phyloP scores from a whole-genome alignment of 805 yeast genomes.

The Lipomyces sp. region DNA sequence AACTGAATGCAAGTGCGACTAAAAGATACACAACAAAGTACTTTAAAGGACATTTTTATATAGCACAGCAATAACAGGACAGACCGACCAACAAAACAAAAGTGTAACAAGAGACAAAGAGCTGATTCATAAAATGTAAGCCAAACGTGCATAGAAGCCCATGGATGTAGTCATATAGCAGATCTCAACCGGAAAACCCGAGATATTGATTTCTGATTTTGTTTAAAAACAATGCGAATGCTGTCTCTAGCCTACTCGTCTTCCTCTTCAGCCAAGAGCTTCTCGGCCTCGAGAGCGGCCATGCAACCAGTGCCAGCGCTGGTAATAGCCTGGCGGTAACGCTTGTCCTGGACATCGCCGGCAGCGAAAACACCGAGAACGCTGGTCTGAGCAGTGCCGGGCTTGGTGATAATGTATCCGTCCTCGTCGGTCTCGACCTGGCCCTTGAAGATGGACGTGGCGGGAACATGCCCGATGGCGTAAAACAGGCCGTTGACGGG shows the following conservation, averaged over 20 bases:
- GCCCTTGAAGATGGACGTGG: constrained; percentile 70
- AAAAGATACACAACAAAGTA: too few species aligned
- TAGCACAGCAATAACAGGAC: too few species aligned
- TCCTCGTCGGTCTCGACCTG: constrained; percentile 81
- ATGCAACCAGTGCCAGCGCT: constrained; percentile 99
- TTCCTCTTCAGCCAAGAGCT: constrained; percentile 60
- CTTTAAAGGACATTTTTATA: too few species aligned
- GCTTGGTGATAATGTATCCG: constrained; percentile 84
- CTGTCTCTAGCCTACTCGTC: constrained; percentile 28
- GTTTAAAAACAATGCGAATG: not conserved
- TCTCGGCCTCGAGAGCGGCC: constrained; percentile 97
- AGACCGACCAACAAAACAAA: too few species aligned
- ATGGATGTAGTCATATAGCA: too few species aligned
- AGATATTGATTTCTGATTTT: not conserved
- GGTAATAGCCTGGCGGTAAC: constrained; percentile 97
- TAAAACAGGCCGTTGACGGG: constrained; percentile 90
- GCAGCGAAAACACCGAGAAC: constrained; percentile 94
- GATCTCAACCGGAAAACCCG: too few species aligned
- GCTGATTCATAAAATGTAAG: too few species aligned
- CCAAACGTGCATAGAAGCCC: too few species aligned
- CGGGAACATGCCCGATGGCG: constrained; percentile 97
- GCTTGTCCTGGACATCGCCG: constrained; percentile 97
- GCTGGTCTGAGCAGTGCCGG: constrained; percentile 85
- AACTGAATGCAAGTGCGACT: too few species aligned
- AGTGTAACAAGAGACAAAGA: too few species aligned